Evolutionary conservation across 768 basidiomycete species (phyloP).

Genomic region (Tephrocybe sp.): DNA sequence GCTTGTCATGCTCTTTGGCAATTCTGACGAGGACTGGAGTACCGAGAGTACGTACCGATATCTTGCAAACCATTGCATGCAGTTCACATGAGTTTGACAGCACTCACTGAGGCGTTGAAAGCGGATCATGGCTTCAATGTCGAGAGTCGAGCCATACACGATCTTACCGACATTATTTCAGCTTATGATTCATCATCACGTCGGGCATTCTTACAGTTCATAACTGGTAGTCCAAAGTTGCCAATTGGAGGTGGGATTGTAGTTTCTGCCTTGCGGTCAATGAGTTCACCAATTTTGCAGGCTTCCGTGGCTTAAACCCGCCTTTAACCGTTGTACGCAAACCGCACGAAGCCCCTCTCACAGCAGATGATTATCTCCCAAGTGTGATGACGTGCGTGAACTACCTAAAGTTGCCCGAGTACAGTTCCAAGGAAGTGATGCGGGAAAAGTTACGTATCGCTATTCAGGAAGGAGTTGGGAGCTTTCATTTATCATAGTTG

Average conservation of each 20-base stretch:
- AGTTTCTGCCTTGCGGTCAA: not conserved
- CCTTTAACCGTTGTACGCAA: constrained; percentile 96
- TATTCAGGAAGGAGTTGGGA: constrained; percentile 91
- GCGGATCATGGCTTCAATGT: constrained; percentile 98
- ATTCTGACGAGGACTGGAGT: constrained; percentile 97
- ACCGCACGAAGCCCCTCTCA: constrained; percentile 87
- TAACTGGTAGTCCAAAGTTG: constrained; percentile 95
- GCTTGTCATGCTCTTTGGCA: constrained; percentile 93
- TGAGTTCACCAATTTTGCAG: constrained; percentile 31
- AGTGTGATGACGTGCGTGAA: constrained; percentile 99
- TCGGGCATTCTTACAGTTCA: constrained; percentile 92
- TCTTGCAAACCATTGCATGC: not conserved
- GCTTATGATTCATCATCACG: constrained; percentile 71
- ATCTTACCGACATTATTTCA: constrained; percentile 84
- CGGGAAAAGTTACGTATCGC: constrained; percentile 78
- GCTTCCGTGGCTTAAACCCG: constrained; percentile 94
- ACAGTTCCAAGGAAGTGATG: constrained; percentile 85
- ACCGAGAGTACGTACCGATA: constrained; percentile 67
- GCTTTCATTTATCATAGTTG: constrained; percentile 91
- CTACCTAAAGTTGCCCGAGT: constrained; percentile 95
- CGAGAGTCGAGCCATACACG: constrained; percentile 87
- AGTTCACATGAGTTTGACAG: constrained; percentile 36
- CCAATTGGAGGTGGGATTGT: constrained; percentile 82
- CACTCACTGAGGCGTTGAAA: constrained; percentile 85
- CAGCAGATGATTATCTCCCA: constrained; percentile 91